Evolutionary conservation across 371 early-diverging fungal genomes (phyloP).

Genomic region (Rhizomucor miehei): DNA sequence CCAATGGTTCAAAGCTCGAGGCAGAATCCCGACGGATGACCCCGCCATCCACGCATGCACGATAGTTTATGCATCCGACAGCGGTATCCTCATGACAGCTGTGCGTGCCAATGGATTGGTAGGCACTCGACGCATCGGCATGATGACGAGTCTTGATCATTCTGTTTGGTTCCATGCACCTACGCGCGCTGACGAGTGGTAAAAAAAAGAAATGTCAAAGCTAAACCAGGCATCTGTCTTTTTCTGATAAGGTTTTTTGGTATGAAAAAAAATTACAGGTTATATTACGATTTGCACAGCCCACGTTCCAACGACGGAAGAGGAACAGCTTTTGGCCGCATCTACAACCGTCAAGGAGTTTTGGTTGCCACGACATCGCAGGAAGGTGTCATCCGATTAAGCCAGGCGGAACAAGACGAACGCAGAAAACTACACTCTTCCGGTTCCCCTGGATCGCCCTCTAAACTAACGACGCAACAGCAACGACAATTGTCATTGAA

Average conservation of each 20-base stretch:
- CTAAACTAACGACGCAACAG: too few species aligned
- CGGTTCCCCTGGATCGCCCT: too few species aligned
- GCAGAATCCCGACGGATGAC: conserved; percentile 53
- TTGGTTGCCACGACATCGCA: conserved; percentile 75
- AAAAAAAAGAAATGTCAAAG: conserved; percentile 11
- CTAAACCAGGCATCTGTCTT: not conserved
- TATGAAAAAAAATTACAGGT: conserved; percentile 35
- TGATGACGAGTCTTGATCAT: conserved; percentile 86
- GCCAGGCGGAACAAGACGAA: conserved; percentile 21
- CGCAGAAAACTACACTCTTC: not conserved
- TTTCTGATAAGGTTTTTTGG: not conserved
- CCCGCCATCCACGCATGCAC: conserved; percentile 64
- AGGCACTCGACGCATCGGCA: conserved; percentile 48
- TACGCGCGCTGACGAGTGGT: conserved; percentile 87
- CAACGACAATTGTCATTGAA: too few species aligned
- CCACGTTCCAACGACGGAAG: conserved; percentile 70
- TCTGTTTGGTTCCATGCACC: conserved; percentile 91
- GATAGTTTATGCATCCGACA: conserved; percentile 55
- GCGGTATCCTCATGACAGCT: conserved; percentile 62
- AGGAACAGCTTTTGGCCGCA: conserved; percentile 77
- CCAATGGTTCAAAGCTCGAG: conserved; percentile 72
- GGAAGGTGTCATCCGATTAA: conserved; percentile 64
- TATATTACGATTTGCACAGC: conserved; percentile 74
- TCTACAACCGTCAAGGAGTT: conserved; percentile 76
- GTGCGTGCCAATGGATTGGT: conserved; percentile 55